Conservation (phyloP, 495 filamentous ascomycete genomes). For the Mycothermus thermophilus region DNA sequence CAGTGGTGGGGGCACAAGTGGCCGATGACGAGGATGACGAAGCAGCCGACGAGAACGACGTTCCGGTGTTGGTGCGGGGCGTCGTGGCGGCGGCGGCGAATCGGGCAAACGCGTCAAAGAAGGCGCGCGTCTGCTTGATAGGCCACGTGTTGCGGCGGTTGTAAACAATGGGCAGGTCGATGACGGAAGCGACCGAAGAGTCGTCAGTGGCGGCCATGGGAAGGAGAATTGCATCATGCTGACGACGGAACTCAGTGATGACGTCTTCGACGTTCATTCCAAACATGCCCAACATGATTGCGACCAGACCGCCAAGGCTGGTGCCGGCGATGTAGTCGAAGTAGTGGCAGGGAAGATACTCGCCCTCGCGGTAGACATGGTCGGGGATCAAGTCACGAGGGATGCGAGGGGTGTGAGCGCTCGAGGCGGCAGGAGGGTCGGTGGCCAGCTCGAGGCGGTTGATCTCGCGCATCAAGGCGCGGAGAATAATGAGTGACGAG, state of each 20-base stretch:
- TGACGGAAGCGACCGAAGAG: conserved; percentile 2
- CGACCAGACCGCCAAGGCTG: conserved; percentile 23
- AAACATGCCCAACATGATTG: conserved; percentile 24
- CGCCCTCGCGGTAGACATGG: conserved; percentile 24
- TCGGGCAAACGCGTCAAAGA: conserved; percentile 21
- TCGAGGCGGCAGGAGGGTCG: conserved; percentile 9
- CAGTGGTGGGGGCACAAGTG: no score
- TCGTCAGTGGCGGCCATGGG: no score
- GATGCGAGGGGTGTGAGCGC: conserved; percentile 17
- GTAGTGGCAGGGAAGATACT: conserved; percentile 37
- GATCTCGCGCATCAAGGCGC: conserved; percentile 17
- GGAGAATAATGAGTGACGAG: conserved; percentile 19
- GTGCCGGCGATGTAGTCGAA: conserved; percentile 31
- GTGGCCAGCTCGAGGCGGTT: conserved; percentile 13
- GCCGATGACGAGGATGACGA: no score
- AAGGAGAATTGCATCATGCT: conserved; percentile 18
- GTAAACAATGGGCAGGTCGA: conserved; percentile 15
- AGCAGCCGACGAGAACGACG: background rate
- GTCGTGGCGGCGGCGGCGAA: conserved; percentile 6
- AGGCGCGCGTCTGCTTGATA: conserved; percentile 15
- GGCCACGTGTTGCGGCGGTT: conserved; percentile 18
- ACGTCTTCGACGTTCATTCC: conserved; percentile 17
- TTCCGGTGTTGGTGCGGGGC: background rate
- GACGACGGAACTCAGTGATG: conserved; percentile 18
- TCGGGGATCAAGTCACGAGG: conserved; percentile 26